Evolutionary conservation across 2,329 filamentous ascomycete species (phyloP).

Genomic region (Catunica adiposa): DNA sequence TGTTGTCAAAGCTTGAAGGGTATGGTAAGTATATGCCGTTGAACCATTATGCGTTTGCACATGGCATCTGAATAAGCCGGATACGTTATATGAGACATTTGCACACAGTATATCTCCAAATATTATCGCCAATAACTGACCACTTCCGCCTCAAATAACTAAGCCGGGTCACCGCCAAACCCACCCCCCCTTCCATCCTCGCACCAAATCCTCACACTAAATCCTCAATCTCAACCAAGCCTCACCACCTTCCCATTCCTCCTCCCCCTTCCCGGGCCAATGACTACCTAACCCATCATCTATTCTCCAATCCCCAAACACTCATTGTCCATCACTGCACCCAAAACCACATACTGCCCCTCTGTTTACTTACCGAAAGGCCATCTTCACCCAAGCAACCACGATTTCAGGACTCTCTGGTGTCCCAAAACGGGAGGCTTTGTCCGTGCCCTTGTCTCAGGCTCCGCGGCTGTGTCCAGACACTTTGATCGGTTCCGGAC

Average conservation of each 20-base stretch:
- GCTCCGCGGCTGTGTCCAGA: neutral
- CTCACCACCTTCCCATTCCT: neutral
- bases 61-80: no score
- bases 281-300: neutral
- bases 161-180: neutral
- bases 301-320: neutral
- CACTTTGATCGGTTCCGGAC: neutral
- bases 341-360: neutral
- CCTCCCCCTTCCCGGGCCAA: neutral
- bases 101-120: no score
- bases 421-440: neutral
- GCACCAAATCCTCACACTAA: no score
- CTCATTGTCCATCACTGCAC: no score
- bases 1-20: no score
- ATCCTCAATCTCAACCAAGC: no score
- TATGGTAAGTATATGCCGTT: no score
- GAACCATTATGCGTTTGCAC: no score
- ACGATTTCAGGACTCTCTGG: neutral
- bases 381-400: neutral
- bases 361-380: neutral
- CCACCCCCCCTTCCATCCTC: neutral
- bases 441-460: neutral
- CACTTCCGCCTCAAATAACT: no score
- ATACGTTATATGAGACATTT: no score
- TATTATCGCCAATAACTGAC: no score